Evolutionary conservation across 495 filamentous ascomycete species (phyloP), one percentile per base, ranked within the genome.

Genomic region (Podospora anserina): DNA sequence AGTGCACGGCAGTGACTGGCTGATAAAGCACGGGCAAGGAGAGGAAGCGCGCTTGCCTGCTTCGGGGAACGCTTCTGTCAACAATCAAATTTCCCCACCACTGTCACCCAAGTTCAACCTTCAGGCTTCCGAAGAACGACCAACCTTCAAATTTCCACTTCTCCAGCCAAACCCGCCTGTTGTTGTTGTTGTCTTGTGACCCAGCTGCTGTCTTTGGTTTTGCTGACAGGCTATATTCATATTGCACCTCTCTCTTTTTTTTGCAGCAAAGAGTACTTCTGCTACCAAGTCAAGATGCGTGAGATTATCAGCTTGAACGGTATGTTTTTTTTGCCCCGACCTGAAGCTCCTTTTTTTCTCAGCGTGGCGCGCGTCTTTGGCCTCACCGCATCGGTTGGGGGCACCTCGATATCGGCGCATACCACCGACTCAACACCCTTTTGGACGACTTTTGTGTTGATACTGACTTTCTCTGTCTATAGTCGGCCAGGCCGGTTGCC

Each of bases 401-500:
- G 28, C 49, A 23, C 58, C 61, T 39, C 66, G 69, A 64, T 61
- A 61, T 64, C 39, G 55, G 55, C 58, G 55, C 56, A 56, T 27
- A 23, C 20, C 56, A 58, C 23, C 39, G 39, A 49, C 39, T 49
- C 11, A 49, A 49, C 39, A 49, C 39, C 39, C 34, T 39, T 39
- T 11, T 39, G 5, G 34, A 49, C 7, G 39, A 55, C 19, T 60
- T 26, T 64, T 27, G 39, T 58, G 2, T 66, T 0, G 57, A 55
- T 81, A 69, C 81, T 84, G 68, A 85, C 74, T 19, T 71, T 61
- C 4, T 67, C 63, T 72, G 77, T 78, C 66, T 81, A 85, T 77
- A 99, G 95, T 99, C 84, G 95, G 95, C 84, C 95, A 99, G 88
- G 95, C 95, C 79, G 95, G 95, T 90, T 97, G 96, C 88, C 95